Evolutionary conservation across 2,329 filamentous ascomycete species (phyloP), one percentile per base, ranked within the genome.

Genomic region (Thermomyces lanuginosus): DNA sequence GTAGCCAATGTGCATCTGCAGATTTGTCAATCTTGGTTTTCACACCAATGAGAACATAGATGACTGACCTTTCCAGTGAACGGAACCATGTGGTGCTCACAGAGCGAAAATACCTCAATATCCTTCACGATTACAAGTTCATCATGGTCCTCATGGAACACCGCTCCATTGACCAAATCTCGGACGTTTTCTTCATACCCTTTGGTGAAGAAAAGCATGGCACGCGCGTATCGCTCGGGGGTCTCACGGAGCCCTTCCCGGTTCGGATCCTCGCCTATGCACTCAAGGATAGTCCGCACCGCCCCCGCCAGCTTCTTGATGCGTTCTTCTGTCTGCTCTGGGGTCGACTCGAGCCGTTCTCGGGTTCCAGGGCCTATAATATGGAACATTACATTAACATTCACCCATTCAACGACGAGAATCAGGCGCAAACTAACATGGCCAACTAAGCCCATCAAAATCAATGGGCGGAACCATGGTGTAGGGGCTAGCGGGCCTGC

Each of bases 1-100:
- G 56, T 98, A 98, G 32, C 84, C 89, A 42, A 98, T 95, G 58
- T 98, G 89, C 81, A 98, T 95, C 81, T 91, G n/a, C n/a, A n/a
- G n/a, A 39, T 11, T 11, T 12, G 19, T 19, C 25, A 14, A 24
- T 22, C 30, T 38, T 26, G 36, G 35, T 34, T 20, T 29, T 29
- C 20, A 22, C 25, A 35, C 50, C 26, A 16, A 7, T 11, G n/a
- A 8, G 10, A 23, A 15, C n/a, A n/a, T n/a, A n/a, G n/a, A n/a
- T n/a, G n/a, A n/a, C 21, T 11, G 61, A 84, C 81, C 70, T 92
- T 95, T 44, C 89, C 89, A 3, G 71, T 86, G 45, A 98, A 98
- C 1, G 89, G 89, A 5, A 98, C 86, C 49, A 98, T 67, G 49
- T 98, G 89, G 52, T 98, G 89, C 60, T 98, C 89, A 61, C 89